Evolutionary conservation across 352 stramenopile species (phyloP), one percentile per base, ranked within the genome.

Genomic region (Aphanomyces cochlioides): DNA sequence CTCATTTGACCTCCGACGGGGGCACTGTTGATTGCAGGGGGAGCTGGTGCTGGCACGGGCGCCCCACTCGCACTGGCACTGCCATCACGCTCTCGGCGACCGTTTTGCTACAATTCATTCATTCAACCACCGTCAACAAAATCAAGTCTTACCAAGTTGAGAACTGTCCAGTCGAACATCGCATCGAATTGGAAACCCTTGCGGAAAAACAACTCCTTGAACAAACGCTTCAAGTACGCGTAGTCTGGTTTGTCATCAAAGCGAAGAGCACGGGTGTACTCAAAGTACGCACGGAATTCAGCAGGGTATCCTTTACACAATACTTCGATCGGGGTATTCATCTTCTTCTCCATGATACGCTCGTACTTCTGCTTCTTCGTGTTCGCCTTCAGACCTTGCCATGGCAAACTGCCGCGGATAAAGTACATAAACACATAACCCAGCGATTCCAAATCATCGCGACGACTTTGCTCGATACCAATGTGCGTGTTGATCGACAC

Each of bases 321-420:
- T 67, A 96, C 87, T 58, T 95, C 86, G 53, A 97, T 98, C 40
- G 90, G 88, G 8, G 90, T 95, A 74, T 92, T 93, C 82, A 99
- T 97, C 82, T 99, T 99, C 84, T 98, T 98, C 75, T 99, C 97
- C 89, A 99, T 98, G 76, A 99, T 99, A 70, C 98, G 94, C 80
- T 98, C 96, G 85, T 98, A 98, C 78, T 98, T 98, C 73, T 95
- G 87, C 78, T 95, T 96, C 77, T 96, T 96, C 47, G 90, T 95
- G 75, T 96, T 96, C 19, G 93, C 93, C 84, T 98, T 98, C 41
- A 99, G 90, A 28, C 97, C 97, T 78, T 99, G 97, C 97, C 97
- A 99, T 57, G 97, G 97, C 66, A 99, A 81, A 67, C 90, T 95
- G 65, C 97, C 92, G 57, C 90, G 90, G 63, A 97, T 87, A 74